These are phyloP conservation scores for Chenopodium formosanum DNA, from an alignment of 148 eudicot genomes.

Conservation along the genomic window DNA sequence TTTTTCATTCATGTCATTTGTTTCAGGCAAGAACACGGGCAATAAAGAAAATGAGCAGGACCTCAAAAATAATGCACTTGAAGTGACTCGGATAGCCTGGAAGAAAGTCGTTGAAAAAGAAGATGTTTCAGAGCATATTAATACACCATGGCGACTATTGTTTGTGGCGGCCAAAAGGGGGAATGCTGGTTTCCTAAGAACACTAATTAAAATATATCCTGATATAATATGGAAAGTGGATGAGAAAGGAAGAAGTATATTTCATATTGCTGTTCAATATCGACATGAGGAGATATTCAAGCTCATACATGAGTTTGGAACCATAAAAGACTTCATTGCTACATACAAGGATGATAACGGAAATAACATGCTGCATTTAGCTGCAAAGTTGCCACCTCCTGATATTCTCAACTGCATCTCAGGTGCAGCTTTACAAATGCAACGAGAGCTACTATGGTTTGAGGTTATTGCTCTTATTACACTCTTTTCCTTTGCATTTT, in stretches of 20 bases:
- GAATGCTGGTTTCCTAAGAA: slow-evolving; percentile 25
- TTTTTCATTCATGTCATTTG: too few relatives aligned
- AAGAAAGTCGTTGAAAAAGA: slow-evolving; percentile 17
- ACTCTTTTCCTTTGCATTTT: not conserved
- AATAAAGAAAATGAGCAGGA: not conserved
- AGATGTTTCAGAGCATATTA: slow-evolving; percentile 19
- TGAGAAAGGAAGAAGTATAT: slow-evolving; percentile 15
- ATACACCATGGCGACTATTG: slow-evolving; percentile 20
- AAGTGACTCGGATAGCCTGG: slow-evolving; percentile 19
- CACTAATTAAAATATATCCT: slow-evolving; percentile 19
- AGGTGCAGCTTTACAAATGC: slow-evolving; percentile 32
- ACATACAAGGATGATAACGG: slow-evolving; percentile 15
- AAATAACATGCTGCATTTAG: slow-evolving; percentile 29
- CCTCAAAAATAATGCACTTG: not conserved
- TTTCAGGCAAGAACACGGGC: not conserved
- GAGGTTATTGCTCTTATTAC: slow-evolving; percentile 14
- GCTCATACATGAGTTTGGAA: slow-evolving; percentile 26
- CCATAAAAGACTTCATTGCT: slow-evolving; percentile 27
- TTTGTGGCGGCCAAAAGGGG: slow-evolving; percentile 27
- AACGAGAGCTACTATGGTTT: slow-evolving; percentile 30
- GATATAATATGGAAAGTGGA: slow-evolving; percentile 32
- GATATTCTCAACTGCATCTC: slow-evolving; percentile 24
- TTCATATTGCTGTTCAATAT: slow-evolving; percentile 23
- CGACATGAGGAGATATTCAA: slow-evolving; percentile 31
- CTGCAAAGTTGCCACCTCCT: slow-evolving; percentile 21